phyloP scores from a whole-genome alignment of 257 asterid genomes.

The Ophiorrhiza pumila region DNA sequence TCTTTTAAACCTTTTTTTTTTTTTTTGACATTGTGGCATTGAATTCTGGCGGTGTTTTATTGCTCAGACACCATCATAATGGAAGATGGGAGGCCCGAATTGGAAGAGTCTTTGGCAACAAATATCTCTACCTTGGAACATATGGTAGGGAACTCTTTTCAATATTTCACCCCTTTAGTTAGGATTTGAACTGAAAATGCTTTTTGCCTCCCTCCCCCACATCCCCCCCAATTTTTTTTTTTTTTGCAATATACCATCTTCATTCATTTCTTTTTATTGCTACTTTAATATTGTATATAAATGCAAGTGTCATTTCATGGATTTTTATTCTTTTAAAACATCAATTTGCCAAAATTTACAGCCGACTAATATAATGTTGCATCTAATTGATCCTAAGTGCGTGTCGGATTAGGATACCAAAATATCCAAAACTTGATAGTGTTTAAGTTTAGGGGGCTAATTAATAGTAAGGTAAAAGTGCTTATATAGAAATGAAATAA shows the following conservation, averaged over 20 bases:
- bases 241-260: too few relatives aligned
- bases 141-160: slow-evolving; percentile 52
- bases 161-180: neutral
- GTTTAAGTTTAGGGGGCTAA: neutral
- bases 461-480: neutral
- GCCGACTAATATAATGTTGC: too few relatives aligned
- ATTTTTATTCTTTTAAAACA: too few relatives aligned
- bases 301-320: too few relatives aligned
- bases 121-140: slow-evolving; percentile 93
- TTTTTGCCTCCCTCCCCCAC: neutral
- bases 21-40: slow-evolving; percentile 12
- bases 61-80: slow-evolving; percentile 82
- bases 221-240: neutral
- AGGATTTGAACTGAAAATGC: neutral
- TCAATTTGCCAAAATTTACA: too few relatives aligned
- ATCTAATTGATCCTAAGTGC: too few relatives aligned
- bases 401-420: too few relatives aligned
- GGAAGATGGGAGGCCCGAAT: slow-evolving; percentile 99
- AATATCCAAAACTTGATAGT: neutral
- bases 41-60: slow-evolving; percentile 4
- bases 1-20: neutral
- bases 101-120: slow-evolving; percentile 94
- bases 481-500: slow-evolving; percentile 12
- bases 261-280: too few relatives aligned
- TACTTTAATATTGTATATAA: too few relatives aligned